phyloP scores from a whole-genome alignment of 163 green algal species.

The Prototheca wickerhamii region DNA sequence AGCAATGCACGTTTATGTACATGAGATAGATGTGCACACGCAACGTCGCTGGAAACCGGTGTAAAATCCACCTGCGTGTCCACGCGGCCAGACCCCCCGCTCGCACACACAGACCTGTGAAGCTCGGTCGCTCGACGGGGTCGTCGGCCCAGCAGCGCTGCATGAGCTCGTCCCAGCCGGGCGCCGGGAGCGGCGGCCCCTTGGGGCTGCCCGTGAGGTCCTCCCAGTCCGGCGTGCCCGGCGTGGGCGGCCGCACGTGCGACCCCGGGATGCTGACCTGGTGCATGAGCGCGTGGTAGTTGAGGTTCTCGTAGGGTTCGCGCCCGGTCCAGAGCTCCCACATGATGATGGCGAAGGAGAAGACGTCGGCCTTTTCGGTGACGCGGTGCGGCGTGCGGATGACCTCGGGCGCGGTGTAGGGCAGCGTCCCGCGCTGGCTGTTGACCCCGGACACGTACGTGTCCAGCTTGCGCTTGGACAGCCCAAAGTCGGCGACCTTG shows the following conservation, averaged over 20 bases:
- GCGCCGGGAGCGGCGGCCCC: constrained; percentile 26
- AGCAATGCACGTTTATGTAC: not conserved
- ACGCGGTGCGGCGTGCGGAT: constrained; percentile 55
- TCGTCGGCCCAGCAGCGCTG: constrained; percentile 54
- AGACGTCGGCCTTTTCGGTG: constrained; percentile 48
- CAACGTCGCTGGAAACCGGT: too few relatives aligned
- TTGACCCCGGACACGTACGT: constrained; percentile 45
- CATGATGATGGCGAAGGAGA: constrained; percentile 54
- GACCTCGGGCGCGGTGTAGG: constrained; percentile 76
- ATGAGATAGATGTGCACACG: too few relatives aligned
- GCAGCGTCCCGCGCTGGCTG: constrained; percentile 59
- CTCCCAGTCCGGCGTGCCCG: constrained; percentile 53
- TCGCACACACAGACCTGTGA: too few relatives aligned
- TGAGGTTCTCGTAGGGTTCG: constrained; percentile 62
- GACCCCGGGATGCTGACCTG: constrained; percentile 44
- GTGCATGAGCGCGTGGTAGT: constrained; percentile 74
- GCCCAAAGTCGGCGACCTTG: constrained; percentile 41
- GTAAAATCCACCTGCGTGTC: too few relatives aligned
- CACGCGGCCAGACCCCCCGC: too few relatives aligned
- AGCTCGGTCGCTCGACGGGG: constrained; percentile 38
- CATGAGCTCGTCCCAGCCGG: constrained; percentile 49
- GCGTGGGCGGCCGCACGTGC: constrained; percentile 46
- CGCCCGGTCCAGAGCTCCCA: constrained; percentile 65
- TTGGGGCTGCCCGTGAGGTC: constrained; percentile 9
- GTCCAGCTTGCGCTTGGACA: constrained; percentile 26